phyloP scores from a whole-genome alignment of 2,329 filamentous ascomycete species.

The Colletotrichum tropicale region DNA sequence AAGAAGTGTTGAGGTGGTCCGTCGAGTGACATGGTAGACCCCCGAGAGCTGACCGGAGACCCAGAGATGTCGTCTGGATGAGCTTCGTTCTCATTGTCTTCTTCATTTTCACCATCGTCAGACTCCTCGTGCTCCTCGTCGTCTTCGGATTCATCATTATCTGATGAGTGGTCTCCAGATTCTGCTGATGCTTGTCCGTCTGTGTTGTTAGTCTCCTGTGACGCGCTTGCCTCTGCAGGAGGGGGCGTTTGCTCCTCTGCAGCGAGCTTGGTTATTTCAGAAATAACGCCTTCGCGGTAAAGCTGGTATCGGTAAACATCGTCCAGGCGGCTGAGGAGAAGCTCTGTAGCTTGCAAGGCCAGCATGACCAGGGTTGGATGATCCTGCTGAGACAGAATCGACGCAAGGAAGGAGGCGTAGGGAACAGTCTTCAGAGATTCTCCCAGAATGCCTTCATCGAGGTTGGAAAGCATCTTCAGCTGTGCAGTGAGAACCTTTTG shows the following conservation, averaged over 20 bases:
- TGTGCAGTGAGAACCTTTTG: constrained; percentile 97
- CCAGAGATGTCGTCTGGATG: constrained; percentile 65
- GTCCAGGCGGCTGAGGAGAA: constrained; percentile 83
- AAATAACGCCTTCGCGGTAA: constrained; percentile 93
- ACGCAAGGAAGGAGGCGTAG: constrained; percentile 93
- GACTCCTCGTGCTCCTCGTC: constrained; percentile 52
- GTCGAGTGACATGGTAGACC: constrained; percentile 69
- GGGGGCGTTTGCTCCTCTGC: constrained; percentile 42
- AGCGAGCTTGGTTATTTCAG: constrained; percentile 85
- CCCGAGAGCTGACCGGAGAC: constrained; percentile 69
- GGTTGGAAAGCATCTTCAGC: constrained; percentile 94
- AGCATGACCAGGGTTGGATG: constrained; percentile 86
- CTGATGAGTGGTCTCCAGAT: constrained; percentile 35
- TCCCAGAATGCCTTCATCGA: constrained; percentile 83
- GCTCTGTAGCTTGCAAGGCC: constrained; percentile 86
- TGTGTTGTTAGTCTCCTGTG: neutral
- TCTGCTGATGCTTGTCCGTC: constrained; percentile 9
- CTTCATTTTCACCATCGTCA: constrained; percentile 59
- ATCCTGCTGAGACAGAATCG: constrained; percentile 94
- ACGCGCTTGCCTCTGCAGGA: constrained; percentile 33
- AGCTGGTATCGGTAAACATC: constrained; percentile 94
- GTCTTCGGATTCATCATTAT: constrained; percentile 55
- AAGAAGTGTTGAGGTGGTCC: constrained; percentile 53
- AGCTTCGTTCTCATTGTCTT: constrained; percentile 42
- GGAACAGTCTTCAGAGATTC: constrained; percentile 88